Percentiles rank a stretch among this genome's conserved stretches.
Conservation (phyloP, 805 yeast genomes). For the Kazachstania bromeliacearum region DNA sequence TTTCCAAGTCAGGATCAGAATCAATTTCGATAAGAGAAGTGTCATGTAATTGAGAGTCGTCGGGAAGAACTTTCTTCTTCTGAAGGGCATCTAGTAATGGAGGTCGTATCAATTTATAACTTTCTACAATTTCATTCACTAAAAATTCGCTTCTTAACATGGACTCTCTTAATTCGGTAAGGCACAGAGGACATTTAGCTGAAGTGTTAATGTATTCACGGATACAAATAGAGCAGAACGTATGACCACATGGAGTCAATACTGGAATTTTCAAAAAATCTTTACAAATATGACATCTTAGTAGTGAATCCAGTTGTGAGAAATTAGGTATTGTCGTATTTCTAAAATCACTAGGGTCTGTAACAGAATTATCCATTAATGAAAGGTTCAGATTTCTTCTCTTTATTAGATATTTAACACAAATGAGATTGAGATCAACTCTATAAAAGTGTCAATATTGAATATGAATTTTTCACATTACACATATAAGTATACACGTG, state of each 20-base stretch:
- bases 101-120: conserved; percentile 39
- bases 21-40: conserved; percentile 23
- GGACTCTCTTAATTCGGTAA: conserved; percentile 59
- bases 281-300: conserved; percentile 83
- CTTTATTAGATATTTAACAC: too few species aligned
- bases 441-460: too few species aligned
- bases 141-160: conserved; percentile 55
- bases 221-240: conserved; percentile 83
- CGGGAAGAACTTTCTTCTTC: not conserved
- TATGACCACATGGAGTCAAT: conserved; percentile 75
- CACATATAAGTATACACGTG: too few species aligned
- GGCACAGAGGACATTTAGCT: conserved; percentile 70
- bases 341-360: conserved; percentile 70
- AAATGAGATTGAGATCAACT: too few species aligned
- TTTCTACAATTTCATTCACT: conserved; percentile 59
- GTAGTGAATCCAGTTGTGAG: conserved; percentile 53
- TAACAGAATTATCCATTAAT: conserved; percentile 18
- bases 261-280: conserved; percentile 75
- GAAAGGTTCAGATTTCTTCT: too few species aligned
- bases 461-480: too few species aligned
- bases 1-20: conserved; percentile 20
- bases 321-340: conserved; percentile 46
- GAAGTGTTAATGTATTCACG: conserved; percentile 55
- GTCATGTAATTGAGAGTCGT: too few species aligned
- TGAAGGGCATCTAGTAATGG: conserved; percentile 30